Percentiles rank a stretch among this genome's conserved stretches.
These are phyloP conservation scores for Cladobotryum mycophilum DNA, from an alignment of 2,329 filamentous ascomycete genomes.

Conservation along the genomic window DNA sequence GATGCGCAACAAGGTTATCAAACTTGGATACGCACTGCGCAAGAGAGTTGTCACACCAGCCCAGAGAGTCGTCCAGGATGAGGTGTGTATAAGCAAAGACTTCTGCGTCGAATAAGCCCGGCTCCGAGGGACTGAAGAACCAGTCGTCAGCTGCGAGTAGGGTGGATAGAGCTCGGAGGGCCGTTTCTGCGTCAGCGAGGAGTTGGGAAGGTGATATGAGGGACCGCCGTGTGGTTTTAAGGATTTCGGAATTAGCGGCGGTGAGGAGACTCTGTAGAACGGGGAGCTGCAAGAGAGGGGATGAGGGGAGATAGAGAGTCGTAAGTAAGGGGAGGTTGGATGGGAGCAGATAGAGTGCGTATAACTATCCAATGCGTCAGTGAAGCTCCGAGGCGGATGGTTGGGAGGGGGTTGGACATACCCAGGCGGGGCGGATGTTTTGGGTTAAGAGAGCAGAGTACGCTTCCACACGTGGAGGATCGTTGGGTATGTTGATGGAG, in stretches of 20 bases:
- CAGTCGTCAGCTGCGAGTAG: slow-evolving; percentile 36
- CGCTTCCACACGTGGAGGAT: slow-evolving; percentile 56
- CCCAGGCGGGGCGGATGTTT: slow-evolving; percentile 50
- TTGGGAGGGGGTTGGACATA: slow-evolving; percentile 49
- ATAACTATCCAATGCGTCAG: slow-evolving; percentile 70
- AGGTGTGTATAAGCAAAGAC: slow-evolving; percentile 88
- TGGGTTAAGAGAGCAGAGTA: slow-evolving; percentile 61
- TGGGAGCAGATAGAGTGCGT: slow-evolving; percentile 6
- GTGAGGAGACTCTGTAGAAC: slow-evolving; percentile 60
- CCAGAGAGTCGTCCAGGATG: slow-evolving; percentile 58
- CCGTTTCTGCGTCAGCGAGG: slow-evolving; percentile 38
- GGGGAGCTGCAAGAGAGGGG: slow-evolving; percentile 55
- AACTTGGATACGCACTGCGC: slow-evolving; percentile 49
- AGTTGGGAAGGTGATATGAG: slow-evolving; percentile 30
- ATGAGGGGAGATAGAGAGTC: slow-evolving; percentile 23
- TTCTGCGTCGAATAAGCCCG: slow-evolving; percentile 77
- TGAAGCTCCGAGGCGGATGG: slow-evolving; percentile 71
- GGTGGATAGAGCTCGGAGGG: slow-evolving; percentile 40
- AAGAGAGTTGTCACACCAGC: slow-evolving; percentile 60
- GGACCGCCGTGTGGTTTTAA: slow-evolving; percentile 49
- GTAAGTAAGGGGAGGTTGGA: not conserved
- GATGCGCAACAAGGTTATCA: slow-evolving; percentile 52
- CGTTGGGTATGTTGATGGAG: slow-evolving; percentile 36
- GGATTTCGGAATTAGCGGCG: slow-evolving; percentile 69
- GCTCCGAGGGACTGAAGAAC: slow-evolving; percentile 46